A percentile compares a stretch with the other conserved stretches of the same genome.
Evolutionary conservation across 139 green algal species (phyloP).

Genomic region (Yamagishiella unicocca): DNA sequence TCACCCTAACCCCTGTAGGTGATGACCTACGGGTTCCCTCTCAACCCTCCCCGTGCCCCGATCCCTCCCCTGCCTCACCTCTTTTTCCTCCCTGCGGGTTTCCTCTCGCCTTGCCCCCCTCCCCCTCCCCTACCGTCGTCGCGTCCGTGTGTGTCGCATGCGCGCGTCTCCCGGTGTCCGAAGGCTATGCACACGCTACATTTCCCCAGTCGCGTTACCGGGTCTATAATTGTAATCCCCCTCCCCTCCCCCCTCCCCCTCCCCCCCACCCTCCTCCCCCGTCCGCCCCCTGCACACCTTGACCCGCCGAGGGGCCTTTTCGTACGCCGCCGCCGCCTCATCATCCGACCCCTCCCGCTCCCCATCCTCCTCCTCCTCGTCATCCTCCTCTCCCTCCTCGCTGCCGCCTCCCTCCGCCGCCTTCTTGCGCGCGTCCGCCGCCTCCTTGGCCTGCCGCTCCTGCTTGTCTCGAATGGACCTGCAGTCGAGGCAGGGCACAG

Average conservation of each 20-base stretch:
- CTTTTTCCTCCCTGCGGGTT: not conserved
- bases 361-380: not conserved
- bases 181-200: too few species aligned
- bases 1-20: too few species aligned
- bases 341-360: not conserved
- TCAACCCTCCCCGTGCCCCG: not conserved
- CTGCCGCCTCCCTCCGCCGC: not conserved
- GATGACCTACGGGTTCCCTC: too few species aligned
- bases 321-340: conserved; percentile 6
- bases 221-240: too few species aligned
- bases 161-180: too few species aligned
- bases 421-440: not conserved
- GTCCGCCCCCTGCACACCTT: not conserved
- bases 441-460: conserved; percentile 14
- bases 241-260: not conserved
- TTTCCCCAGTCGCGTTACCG: too few species aligned
- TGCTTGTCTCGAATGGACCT: conserved; percentile 44
- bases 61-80: not conserved
- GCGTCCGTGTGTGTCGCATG: too few species aligned
- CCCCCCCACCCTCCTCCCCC: not conserved
- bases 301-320: conserved; percentile 33
- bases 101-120: not conserved
- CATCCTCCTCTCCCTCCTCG: conserved; percentile 26
- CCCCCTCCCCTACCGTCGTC: not conserved
- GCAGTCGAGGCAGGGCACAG: too few species aligned